Evolutionary conservation across 208 protist genomes (phyloP).

Genomic region (Acanthamoeba castellanii): DNA sequence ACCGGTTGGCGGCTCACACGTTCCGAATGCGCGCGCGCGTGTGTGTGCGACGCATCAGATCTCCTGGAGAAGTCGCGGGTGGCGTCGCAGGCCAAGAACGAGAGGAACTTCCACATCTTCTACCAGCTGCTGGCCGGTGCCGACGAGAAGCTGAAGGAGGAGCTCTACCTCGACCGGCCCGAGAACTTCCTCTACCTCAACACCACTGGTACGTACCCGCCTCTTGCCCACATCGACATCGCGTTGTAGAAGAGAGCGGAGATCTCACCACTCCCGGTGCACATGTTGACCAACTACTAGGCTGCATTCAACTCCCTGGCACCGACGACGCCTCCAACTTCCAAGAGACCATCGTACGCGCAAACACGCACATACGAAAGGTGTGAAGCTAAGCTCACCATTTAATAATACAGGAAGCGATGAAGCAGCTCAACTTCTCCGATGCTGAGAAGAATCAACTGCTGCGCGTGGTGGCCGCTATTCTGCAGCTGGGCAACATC

Average conservation of each 20-base stretch:
- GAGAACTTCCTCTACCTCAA: slow-evolving; percentile 88
- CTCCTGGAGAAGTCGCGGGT: slow-evolving; percentile 85
- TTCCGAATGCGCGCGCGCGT: slow-evolving; percentile 47
- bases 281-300: neutral
- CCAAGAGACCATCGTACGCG: slow-evolving; percentile 79
- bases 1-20: slow-evolving; percentile 76
- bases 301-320: slow-evolving; percentile 79
- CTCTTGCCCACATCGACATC: too few species aligned
- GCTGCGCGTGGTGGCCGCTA: slow-evolving; percentile 91
- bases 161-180: slow-evolving; percentile 69
- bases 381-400: neutral
- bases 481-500: slow-evolving; percentile 93
- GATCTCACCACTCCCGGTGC: neutral
- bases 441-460: slow-evolving; percentile 87
- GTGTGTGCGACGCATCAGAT: neutral
- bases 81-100: slow-evolving; percentile 84
- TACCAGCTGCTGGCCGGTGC: slow-evolving; percentile 90
- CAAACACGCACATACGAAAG: neutral
- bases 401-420: slow-evolving; percentile 86
- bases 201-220: slow-evolving; percentile 71
- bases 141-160: neutral
- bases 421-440: slow-evolving; percentile 92
- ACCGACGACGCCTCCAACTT: slow-evolving; percentile 91
- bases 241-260: neutral
- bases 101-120: slow-evolving; percentile 97